Conservation (phyloP, 352 stramenopile genomes). For the Phytopythium montanum region DNA sequence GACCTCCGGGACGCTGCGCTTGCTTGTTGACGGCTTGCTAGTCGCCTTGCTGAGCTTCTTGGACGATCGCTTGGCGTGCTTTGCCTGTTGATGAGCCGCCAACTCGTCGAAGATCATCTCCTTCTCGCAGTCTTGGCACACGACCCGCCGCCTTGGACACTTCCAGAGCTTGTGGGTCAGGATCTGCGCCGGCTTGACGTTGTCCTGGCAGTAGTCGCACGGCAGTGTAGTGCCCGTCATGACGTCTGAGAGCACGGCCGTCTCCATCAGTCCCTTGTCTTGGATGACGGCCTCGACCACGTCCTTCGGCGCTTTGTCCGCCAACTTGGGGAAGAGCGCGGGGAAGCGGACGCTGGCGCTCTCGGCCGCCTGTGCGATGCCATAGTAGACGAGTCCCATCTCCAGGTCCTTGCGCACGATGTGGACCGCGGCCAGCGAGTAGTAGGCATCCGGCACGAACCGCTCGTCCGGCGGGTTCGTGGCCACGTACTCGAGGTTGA, state of each 20-base stretch:
- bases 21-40: background rate
- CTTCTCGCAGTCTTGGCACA: conserved; percentile 20
- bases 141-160: conserved; percentile 23
- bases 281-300: conserved; percentile 21
- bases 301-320: conserved; percentile 16
- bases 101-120: conserved; percentile 26
- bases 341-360: conserved; percentile 27
- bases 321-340: conserved; percentile 17
- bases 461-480: conserved; percentile 24
- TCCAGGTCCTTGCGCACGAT: conserved; percentile 20
- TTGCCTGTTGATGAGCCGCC: conserved; percentile 15
- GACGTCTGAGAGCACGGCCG: conserved; percentile 18
- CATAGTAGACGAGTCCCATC: conserved; percentile 24
- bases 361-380: conserved; percentile 26
- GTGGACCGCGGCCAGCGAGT: conserved; percentile 24
- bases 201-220: conserved; percentile 25
- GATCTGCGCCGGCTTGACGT: conserved; percentile 24
- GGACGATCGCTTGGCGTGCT: conserved; percentile 6
- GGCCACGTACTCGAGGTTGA: conserved; percentile 28
- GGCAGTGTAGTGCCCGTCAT: conserved; percentile 17
- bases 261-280: conserved; percentile 23
- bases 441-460: conserved; percentile 32
- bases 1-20: background rate
- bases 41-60: background rate
- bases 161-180: conserved; percentile 27